Base-by-base conservation (phyloP, 352 stramenopile genomes). In the Phytophthora megakarya region DNA sequence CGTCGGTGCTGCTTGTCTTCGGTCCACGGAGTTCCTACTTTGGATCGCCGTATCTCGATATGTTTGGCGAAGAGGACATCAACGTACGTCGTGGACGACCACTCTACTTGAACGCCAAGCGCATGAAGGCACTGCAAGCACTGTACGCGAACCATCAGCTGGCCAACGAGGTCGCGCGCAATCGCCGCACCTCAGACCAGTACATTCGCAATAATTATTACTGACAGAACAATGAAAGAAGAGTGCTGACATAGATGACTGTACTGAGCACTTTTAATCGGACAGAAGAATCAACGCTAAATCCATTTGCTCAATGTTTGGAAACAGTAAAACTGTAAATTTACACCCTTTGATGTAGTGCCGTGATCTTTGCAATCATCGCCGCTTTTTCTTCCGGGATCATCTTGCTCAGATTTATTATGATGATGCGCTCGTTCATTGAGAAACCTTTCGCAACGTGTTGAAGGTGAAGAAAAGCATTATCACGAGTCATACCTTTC, bases 11-110 rank as follows among this genome's bases (percentile, higher is more conserved):
- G 49, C 67, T 95, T 1, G 72, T 95, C 0, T 92, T 88, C 45
- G 81, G 81, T 0, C 81, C 82, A 0, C 72, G 85, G 15, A 89
- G 81, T 52, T 95, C 80, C 33, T 95, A 93, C 77, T 95, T 95
- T 54, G 80, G 82, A 5, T 93, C 84, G 58, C 84, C 84, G 33
- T 95, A 93, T 51, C 77, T 95, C 21, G 87, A 95, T 56, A 92
- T 91, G 81, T 95, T 95, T 78, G 87, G 84, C 19, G 87, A 95
- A 80, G 84, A 95, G 70, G 87, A 95, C 49, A 90, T 93, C 54
- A 90, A 92, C 45, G 65, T 95, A 25, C 75, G 84, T 44, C 84
- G 87, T 39, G 85, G 87, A 3, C 80, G 87, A 3, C 87, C 87
- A 21, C 65, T 95, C 25, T 88, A 89, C 61, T 65, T 95, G 8